These are phyloP conservation scores for Gossypium schwendimanii DNA, from an alignment of 441 rosid species.

Conservation along the genomic window DNA sequence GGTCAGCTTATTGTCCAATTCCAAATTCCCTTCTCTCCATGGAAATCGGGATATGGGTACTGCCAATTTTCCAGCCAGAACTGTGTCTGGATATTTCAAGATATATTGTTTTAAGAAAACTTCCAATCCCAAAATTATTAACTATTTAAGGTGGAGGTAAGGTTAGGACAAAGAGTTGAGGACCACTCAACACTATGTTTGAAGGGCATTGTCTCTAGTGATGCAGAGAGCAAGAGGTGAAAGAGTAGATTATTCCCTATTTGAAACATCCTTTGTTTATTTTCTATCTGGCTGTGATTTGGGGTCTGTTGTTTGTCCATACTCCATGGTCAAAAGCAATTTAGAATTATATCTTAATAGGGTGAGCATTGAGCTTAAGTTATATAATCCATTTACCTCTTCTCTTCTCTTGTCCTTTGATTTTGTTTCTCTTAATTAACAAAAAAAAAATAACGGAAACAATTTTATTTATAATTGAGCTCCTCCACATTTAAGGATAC, in stretches of 20 bases:
- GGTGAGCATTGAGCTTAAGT: not conserved
- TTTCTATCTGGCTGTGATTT: not conserved
- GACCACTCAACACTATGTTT: not conserved
- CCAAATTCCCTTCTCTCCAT: not conserved
- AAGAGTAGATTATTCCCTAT: not conserved
- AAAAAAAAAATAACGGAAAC: too few relatives aligned
- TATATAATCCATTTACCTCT: not conserved
- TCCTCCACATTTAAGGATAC: too few relatives aligned
- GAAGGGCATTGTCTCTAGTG: not conserved
- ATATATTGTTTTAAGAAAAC: not conserved
- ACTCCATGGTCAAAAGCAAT: not conserved
- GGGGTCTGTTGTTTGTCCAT: not conserved
- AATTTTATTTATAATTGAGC: too few relatives aligned
- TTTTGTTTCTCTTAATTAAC: not conserved
- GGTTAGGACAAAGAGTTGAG: not conserved
- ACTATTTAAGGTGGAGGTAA: not conserved
- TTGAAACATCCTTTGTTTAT: not conserved
- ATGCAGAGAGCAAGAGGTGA: not conserved
- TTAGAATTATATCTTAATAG: not conserved
- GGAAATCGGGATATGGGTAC: not conserved
- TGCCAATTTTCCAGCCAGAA: slow-evolving; percentile 1
- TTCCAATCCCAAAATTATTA: not conserved
- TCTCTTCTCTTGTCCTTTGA: not conserved
- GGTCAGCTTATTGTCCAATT: not conserved
- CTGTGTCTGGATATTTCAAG: too few relatives aligned